phyloP scores from a whole-genome alignment of 768 basidiomycete species.

The Cystobasidium onofrii region DNA sequence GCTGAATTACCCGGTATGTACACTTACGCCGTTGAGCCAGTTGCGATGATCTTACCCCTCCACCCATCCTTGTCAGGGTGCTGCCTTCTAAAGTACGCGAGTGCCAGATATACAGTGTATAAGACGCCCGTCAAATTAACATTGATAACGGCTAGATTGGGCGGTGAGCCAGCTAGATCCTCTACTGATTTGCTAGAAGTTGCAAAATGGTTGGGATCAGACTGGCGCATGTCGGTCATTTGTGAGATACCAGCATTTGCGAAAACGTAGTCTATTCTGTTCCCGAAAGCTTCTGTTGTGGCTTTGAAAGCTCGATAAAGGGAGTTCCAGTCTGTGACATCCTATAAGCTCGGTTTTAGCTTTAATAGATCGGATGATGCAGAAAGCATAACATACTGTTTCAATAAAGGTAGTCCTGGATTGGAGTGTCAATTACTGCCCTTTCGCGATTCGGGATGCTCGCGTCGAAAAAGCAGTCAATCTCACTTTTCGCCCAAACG shows the following conservation, averaged over 20 bases:
- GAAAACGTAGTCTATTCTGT: conserved; percentile 1
- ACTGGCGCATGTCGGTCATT: conserved; percentile 3
- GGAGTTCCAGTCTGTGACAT: conserved; percentile 5
- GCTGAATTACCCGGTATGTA: no score
- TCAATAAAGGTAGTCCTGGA: background rate
- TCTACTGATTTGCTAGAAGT: background rate
- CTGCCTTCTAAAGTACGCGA: conserved; percentile 24
- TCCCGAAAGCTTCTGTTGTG: background rate
- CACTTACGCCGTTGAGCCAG: conserved; percentile 19
- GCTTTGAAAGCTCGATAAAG: background rate
- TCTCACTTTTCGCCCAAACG: background rate
- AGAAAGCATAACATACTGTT: background rate
- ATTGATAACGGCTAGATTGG: background rate
- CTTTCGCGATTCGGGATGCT: no score
- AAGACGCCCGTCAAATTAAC: conserved; percentile 20
- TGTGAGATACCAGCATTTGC: conserved; percentile 16
- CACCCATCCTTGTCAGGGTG: conserved; percentile 7
- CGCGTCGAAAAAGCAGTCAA: background rate
- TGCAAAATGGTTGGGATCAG: background rate
- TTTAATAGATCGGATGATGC: background rate
- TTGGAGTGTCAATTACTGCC: no score
- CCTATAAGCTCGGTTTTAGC: background rate
- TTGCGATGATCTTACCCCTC: conserved; percentile 25
- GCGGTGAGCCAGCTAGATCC: background rate
- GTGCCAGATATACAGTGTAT: conserved; percentile 15